phyloP scores from a whole-genome alignment of 2,329 filamentous ascomycete genomes.

The Alternaria ventricosa region DNA sequence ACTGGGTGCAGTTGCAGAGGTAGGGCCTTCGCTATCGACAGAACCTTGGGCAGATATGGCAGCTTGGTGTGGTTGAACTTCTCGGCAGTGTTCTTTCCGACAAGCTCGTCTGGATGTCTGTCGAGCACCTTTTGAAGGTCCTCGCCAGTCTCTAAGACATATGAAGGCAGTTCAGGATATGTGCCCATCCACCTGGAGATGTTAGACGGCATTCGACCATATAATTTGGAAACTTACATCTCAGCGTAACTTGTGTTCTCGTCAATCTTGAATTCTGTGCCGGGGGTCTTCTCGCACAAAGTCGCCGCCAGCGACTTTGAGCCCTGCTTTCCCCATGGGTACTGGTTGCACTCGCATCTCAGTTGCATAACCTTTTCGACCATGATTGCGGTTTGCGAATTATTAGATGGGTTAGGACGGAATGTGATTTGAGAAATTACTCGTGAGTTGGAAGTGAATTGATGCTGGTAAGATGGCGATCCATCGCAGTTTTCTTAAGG shows the following conservation, averaged over 20 bases:
- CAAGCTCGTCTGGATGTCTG: slow-evolving; percentile 64
- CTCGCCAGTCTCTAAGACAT: slow-evolving; percentile 67
- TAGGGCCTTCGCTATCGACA: slow-evolving; percentile 77
- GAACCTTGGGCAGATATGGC: slow-evolving; percentile 76
- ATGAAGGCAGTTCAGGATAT: slow-evolving; percentile 73
- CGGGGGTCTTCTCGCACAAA: slow-evolving; percentile 69
- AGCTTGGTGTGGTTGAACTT: slow-evolving; percentile 69
- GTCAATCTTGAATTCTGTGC: slow-evolving; percentile 68
- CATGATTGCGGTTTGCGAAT: slow-evolving; percentile 45
- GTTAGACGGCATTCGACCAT: slow-evolving; percentile 7
- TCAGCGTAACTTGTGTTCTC: slow-evolving; percentile 69
- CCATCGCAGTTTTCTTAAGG: slow-evolving; percentile 6
- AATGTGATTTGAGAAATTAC: neutral
- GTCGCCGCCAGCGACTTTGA: slow-evolving; percentile 69
- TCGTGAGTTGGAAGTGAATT: neutral
- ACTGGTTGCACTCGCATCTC: slow-evolving; percentile 64
- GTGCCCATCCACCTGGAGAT: slow-evolving; percentile 71
- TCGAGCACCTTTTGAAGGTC: slow-evolving; percentile 70
- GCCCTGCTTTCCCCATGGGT: slow-evolving; percentile 75
- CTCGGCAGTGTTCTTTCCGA: slow-evolving; percentile 67
- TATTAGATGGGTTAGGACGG: neutral
- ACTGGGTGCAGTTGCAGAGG: slow-evolving; percentile 75
- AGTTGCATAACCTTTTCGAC: slow-evolving; percentile 61
- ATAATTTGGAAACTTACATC: slow-evolving; percentile 46
- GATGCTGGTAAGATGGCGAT: neutral